These are phyloP conservation scores for Fragaria ananassa DNA, from an alignment of 306 rosid genomes.

Conservation along the genomic window DNA sequence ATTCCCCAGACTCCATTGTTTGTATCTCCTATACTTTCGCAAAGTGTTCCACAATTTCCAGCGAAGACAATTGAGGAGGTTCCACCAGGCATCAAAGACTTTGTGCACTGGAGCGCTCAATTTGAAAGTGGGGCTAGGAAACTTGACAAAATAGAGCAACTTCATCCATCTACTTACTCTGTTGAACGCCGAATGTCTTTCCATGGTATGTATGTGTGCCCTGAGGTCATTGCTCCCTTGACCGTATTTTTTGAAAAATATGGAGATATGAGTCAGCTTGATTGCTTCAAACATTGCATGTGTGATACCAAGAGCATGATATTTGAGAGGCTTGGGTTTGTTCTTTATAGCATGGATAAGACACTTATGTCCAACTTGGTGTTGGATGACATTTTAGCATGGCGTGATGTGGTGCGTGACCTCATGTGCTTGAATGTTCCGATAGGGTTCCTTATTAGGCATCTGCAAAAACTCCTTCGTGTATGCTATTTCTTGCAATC, in stretches of 20 bases:
- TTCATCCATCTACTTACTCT: neutral
- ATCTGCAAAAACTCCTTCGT: neutral
- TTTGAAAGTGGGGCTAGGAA: neutral
- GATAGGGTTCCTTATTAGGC: neutral
- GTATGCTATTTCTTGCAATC: neutral
- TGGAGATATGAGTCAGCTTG: neutral
- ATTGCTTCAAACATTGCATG: neutral
- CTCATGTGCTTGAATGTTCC: neutral
- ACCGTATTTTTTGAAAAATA: neutral
- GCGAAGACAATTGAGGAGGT: neutral
- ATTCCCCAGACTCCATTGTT: neutral
- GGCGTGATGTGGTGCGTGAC: neutral
- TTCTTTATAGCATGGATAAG: neutral
- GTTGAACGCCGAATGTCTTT: neutral
- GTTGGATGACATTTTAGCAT: neutral
- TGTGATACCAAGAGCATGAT: neutral
- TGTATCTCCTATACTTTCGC: neutral
- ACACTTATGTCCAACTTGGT: neutral
- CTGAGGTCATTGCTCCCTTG: neutral
- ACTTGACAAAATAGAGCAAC: neutral
- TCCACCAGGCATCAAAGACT: neutral
- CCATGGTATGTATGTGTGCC: neutral
- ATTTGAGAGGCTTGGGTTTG: neutral
- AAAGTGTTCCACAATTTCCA: neutral
- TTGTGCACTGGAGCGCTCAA: neutral